Evolutionary conservation across 768 basidiomycete genomes (phyloP).

Genomic region (Phylloporus sp.): DNA sequence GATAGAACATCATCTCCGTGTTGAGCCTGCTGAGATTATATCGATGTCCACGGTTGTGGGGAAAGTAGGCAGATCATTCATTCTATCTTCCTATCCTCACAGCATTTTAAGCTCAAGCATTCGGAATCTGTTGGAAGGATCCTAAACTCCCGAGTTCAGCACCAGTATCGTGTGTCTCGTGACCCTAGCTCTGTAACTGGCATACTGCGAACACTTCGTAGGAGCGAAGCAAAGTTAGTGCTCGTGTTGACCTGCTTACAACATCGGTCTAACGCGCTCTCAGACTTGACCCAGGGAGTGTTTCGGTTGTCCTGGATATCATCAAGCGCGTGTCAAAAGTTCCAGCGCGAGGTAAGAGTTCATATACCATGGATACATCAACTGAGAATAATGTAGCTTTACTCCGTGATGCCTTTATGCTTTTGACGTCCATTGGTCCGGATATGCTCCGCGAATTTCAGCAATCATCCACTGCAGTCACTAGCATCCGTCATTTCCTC

Average conservation of each 20-base stretch:
- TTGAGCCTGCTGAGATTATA: slow-evolving; percentile 7
- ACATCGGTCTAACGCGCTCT: not conserved
- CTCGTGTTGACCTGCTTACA: not conserved
- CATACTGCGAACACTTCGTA: slow-evolving; percentile 25
- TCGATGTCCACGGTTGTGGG: slow-evolving; percentile 11
- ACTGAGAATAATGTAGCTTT: slow-evolving; percentile 28
- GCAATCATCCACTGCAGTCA: slow-evolving; percentile 31
- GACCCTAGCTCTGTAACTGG: not conserved
- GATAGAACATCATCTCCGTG: slow-evolving; percentile 9
- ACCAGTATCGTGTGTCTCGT: slow-evolving; percentile 9
- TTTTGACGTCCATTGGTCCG: slow-evolving; percentile 25
- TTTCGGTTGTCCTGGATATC: slow-evolving; percentile 22
- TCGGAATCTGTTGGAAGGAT: slow-evolving; percentile 20
- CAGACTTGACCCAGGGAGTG: slow-evolving; percentile 22
- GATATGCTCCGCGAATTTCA: slow-evolving; percentile 18
- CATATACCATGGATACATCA: not conserved
- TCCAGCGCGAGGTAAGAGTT: slow-evolving; percentile 25
- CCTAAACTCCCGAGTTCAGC: slow-evolving; percentile 20
- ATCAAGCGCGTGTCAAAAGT: slow-evolving; percentile 21
- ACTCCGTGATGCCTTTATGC: slow-evolving; percentile 33
- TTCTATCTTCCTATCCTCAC: slow-evolving; percentile 3
- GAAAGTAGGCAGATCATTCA: slow-evolving; percentile 20
- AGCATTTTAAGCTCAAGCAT: slow-evolving; percentile 17
- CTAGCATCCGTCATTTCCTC: slow-evolving; percentile 54
- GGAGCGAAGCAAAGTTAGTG: slow-evolving; percentile 23